Evolutionary conservation across 164 flowering plant genomes (phyloP).

Genomic region (Aristolochia fimbriata): DNA sequence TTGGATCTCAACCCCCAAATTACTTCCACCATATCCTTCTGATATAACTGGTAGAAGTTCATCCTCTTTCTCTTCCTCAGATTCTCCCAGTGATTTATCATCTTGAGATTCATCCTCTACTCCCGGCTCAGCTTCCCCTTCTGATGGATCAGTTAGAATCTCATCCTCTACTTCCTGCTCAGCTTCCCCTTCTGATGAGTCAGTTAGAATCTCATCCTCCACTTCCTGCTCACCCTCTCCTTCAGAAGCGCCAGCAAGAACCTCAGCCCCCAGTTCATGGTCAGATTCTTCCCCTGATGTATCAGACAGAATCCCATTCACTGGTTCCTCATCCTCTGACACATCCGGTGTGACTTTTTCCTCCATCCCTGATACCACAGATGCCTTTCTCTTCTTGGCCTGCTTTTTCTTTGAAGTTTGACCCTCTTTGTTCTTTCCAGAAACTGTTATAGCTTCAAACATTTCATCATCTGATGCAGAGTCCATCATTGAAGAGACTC

Average conservation of each 20-base stretch:
- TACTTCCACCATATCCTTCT: constrained; percentile 3
- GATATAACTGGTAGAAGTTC: background rate
- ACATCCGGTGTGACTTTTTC: too few species aligned
- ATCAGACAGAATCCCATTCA: too few species aligned
- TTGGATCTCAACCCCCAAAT: background rate
- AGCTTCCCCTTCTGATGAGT: background rate
- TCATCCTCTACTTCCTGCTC: background rate
- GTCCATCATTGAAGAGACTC: constrained; percentile 29
- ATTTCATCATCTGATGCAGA: constrained; percentile 12
- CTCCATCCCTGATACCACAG: too few species aligned
- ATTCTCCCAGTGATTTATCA: background rate
- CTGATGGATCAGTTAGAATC: background rate
- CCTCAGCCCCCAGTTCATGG: background rate
- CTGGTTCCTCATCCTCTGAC: too few species aligned
- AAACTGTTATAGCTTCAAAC: constrained; percentile 13
- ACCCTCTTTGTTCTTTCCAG: constrained; percentile 23
- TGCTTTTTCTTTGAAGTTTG: constrained; percentile 9
- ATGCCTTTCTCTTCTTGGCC: background rate
- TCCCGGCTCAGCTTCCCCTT: constrained; percentile 2
- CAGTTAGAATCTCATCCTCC: constrained; percentile 5
- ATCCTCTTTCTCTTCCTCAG: constrained; percentile 6
- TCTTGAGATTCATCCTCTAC: background rate
- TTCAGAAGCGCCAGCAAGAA: background rate
- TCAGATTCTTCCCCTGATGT: too few species aligned
- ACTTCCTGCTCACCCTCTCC: too few species aligned